Percentiles rank a stretch among this genome's conserved stretches.
phyloP scores from a whole-genome alignment of 2,329 filamentous ascomycete genomes.

The Hypomyces rosellus region DNA sequence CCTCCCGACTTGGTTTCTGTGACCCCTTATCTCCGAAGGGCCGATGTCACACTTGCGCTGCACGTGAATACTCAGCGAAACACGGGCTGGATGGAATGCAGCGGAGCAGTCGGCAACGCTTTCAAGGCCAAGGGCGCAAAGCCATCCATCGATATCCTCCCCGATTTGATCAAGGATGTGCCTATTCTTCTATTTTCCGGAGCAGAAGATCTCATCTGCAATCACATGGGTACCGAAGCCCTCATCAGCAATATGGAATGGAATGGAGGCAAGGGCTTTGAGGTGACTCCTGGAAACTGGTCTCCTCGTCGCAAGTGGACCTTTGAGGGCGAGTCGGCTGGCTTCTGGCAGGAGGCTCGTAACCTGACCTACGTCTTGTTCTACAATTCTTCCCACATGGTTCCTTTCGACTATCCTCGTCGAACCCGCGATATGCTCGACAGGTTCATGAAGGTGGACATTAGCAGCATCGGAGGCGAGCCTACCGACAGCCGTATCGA shows the following conservation, averaged over 20 bases:
- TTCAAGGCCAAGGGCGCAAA: conserved; percentile 67
- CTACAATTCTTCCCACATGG: conserved; percentile 96
- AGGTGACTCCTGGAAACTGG: conserved; percentile 77
- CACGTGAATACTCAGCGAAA: conserved; percentile 77
- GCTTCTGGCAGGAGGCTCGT: conserved; percentile 89
- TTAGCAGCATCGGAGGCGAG: conserved; percentile 74
- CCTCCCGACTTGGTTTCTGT: conserved; percentile 75
- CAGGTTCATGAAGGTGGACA: conserved; percentile 90
- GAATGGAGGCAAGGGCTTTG: conserved; percentile 89
- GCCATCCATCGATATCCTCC: conserved; percentile 69
- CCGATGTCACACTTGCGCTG: conserved; percentile 73
- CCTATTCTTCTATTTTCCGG: conserved; percentile 86
- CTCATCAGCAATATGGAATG: conserved; percentile 86
- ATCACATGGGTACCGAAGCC: conserved; percentile 88
- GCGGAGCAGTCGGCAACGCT: conserved; percentile 64
- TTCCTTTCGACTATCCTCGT: conserved; percentile 86
- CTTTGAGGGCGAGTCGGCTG: conserved; percentile 81
- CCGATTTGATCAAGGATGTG: conserved; percentile 69
- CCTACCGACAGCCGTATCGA: conserved; percentile 77
- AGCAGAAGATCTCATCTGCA: conserved; percentile 92
- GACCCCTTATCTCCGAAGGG: conserved; percentile 74
- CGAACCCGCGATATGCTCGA: conserved; percentile 94
- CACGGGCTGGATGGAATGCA: conserved; percentile 89
- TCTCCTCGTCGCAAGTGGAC: conserved; percentile 91
- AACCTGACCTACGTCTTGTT: conserved; percentile 95